Base-by-base conservation (phyloP, 257 asterid species). In the Catharanthus roseus region DNA sequence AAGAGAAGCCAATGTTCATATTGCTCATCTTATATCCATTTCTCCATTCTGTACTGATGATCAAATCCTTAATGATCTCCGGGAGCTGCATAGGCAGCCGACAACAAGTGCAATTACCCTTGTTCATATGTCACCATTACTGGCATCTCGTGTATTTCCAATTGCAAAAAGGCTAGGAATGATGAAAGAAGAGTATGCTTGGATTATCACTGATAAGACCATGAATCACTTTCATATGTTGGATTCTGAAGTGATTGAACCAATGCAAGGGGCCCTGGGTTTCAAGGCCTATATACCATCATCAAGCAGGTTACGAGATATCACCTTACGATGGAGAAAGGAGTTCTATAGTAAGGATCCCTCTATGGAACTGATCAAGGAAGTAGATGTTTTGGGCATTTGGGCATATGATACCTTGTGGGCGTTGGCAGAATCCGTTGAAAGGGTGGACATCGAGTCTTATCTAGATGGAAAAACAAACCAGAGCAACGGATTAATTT, bases 331-430 rank as follows among this genome's bases (percentile, higher is more conserved):
- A 69, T 76, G 81, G 87, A 82, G 66, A 72, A 74, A 50, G 62
- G 53, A 47, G 21, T 2, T 47, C 3, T 15, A 47, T 16, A 31
- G 36, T 29, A 49, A 38, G 54, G 76, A 73, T 36, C 58, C 73
- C 54, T 34, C 65, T 55, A 10, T 65, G 56, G 78, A 72, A 57
- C 38, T 21, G 21, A n/a, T 31, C 18, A 69, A 68, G 75, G 80
- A 65, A 8, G 41, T 80, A 44, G 76, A 70, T 53, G 66, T 67
- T 28, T 69, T 57, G 13, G 85, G 82, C 42, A 42, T 80, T 42
- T 62, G 81, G 84, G 87, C 83, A 51, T 85, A 85, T 72, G 78
- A 85, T 67, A 75, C 87, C 42, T 61, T 75, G 33, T 78, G 83
- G 86, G 77, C 74, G 41, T 67, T 85, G 13, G 84, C 83, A 49